These are phyloP conservation scores for Magnaporthiopsis rhizophila DNA, from an alignment of 2,329 filamentous ascomycete genomes.

Conservation along the genomic window DNA sequence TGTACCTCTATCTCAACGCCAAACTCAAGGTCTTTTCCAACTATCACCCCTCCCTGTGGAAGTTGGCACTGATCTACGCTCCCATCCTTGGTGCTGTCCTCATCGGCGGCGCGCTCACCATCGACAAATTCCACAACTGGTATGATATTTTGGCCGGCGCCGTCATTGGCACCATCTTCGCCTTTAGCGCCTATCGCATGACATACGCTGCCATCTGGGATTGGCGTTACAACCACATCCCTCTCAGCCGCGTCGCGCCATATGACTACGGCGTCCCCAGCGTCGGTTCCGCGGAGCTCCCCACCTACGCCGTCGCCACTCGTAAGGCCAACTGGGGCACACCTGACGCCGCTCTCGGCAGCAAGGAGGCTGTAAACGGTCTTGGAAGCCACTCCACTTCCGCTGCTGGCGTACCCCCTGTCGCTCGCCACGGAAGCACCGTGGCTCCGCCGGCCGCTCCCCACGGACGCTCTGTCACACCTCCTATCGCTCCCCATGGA, in stretches of 20 bases:
- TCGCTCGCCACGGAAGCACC: too few species aligned
- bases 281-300: not conserved
- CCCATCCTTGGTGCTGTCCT: constrained; percentile 60
- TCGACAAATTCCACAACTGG: constrained; percentile 70
- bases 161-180: constrained; percentile 54
- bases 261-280: constrained; percentile 21
- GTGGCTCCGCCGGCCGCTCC: too few species aligned
- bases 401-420: too few species aligned
- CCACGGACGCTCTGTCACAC: too few species aligned
- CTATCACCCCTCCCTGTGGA: constrained; percentile 69
- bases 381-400: not conserved
- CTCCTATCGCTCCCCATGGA: not conserved
- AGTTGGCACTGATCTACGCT: constrained; percentile 55
- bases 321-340: constrained; percentile 7
- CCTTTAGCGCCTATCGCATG: constrained; percentile 56
- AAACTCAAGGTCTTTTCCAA: constrained; percentile 70
- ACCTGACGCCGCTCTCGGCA: not conserved
- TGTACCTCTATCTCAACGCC: constrained; percentile 68
- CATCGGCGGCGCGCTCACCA: constrained; percentile 62
- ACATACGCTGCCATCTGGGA: constrained; percentile 63
- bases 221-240: constrained; percentile 60
- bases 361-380: not conserved
- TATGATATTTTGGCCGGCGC: constrained; percentile 62
- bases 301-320: constrained; percentile 3
- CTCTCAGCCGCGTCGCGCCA: constrained; percentile 35